Evolutionary conservation across 129 eudicot species (phyloP), one percentile per base, ranked within the genome.

Genomic region (Apium graveolens): DNA sequence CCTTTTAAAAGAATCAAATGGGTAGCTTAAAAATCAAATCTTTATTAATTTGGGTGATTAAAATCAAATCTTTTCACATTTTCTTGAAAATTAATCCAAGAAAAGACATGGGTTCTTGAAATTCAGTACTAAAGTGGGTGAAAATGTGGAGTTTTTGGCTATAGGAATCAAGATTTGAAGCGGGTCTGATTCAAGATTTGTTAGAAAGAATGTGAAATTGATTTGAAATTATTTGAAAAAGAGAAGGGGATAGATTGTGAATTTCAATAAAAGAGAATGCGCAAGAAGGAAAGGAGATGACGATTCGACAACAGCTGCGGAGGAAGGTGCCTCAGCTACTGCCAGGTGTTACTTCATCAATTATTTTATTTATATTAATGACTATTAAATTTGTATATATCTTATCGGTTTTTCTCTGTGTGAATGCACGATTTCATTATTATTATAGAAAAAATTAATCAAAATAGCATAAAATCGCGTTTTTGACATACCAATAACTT

Each of bases 11-110:
- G 41, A 51, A 42, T 32, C 38, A 70, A 45, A 20, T 70, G 53
- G 35, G 76, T 70, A n/a, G 70, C 35, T 31, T 69, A 79, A 51
- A 51, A 26, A 76, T 32, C 70, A 53, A 76, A 37, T 51, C 38
- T 27, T 63, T 63, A 3, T 2, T 0, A 0, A 62, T 10, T 60
- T 62, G 62, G 27, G 21, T 53, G 62, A 6, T 10, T 68, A 78
- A 48, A n/a, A 76, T 29, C 46, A 21, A 76, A 37, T 49, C 70
- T 26, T 62, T 63, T 11, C 4, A 63, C 20, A 27, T 10, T 63
- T 62, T 6, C 20, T 11, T 35, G 3, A 11, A 29, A 63, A 27
- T 3, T 27, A 3, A 2, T 29, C 39, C 6, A 65, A 21, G 31
- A 65, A 32, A 16, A 65, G 31, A 65, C 21, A 29, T 31, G 71